Evolutionary conservation across 148 eudicot species (phyloP).

Genomic region (Persicaria maculosa): DNA sequence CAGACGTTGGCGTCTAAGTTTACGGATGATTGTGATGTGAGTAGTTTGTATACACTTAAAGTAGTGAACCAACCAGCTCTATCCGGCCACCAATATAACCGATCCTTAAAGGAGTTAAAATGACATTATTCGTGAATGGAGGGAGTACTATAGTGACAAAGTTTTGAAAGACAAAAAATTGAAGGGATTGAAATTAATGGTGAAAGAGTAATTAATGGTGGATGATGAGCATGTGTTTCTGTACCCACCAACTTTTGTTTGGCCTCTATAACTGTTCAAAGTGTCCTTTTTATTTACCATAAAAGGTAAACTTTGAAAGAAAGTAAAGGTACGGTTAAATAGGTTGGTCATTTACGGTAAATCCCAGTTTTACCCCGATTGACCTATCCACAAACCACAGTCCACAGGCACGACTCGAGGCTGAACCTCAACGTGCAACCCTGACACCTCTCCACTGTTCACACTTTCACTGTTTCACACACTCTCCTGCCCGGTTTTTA

Average conservation of each 20-base stretch:
- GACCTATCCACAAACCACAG: not conserved
- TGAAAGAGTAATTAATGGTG: not conserved
- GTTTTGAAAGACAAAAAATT: not conserved
- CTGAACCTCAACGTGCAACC: not conserved
- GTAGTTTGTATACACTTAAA: too few species aligned
- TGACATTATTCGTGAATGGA: too few species aligned
- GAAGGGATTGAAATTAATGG: not conserved
- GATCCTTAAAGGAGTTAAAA: too few species aligned
- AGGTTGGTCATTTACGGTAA: slow-evolving; percentile 2
- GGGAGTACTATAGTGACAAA: not conserved
- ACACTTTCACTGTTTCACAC: too few species aligned
- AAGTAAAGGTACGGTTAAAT: not conserved
- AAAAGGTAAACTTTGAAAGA: slow-evolving; percentile 4
- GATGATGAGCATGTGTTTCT: slow-evolving; percentile 3
- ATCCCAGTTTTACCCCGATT: not conserved
- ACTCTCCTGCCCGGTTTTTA: too few species aligned
- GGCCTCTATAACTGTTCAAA: not conserved
- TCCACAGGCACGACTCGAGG: not conserved
- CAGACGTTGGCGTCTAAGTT: too few species aligned
- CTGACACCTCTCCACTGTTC: slow-evolving; percentile 1
- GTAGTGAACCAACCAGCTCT: too few species aligned
- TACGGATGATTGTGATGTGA: too few species aligned
- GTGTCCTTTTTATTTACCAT: not conserved
- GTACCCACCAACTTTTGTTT: not conserved
- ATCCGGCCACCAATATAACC: too few species aligned